Conservation (phyloP, 768 basidiomycete species). For the Suillus subluteus region DNA sequence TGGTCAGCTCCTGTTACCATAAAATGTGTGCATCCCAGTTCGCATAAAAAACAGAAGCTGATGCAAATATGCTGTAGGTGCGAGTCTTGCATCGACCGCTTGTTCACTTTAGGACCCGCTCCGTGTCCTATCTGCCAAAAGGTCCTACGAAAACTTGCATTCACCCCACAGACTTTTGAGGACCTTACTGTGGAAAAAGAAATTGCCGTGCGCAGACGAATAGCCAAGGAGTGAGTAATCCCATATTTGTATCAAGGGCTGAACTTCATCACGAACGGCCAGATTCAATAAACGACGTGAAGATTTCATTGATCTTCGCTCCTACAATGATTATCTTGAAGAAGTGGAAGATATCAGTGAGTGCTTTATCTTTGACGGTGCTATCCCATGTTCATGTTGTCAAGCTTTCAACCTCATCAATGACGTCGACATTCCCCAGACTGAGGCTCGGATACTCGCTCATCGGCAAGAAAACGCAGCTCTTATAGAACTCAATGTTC, state of each 20-base stretch:
- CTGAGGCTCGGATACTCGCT: conserved; percentile 80
- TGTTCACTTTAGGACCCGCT: conserved; percentile 95
- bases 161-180: conserved; percentile 93
- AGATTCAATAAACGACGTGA: conserved; percentile 95
- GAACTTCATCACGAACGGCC: conserved; percentile 2
- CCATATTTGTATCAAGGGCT: background rate
- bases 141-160: conserved; percentile 89
- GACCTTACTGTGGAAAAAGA: conserved; percentile 94
- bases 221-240: conserved; percentile 79
- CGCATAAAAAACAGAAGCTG: conserved; percentile 12
- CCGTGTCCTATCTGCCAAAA: conserved; percentile 94
- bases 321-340: conserved; percentile 96
- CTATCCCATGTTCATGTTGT: conserved; percentile 2
- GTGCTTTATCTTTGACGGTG: conserved; percentile 22
- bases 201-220: conserved; percentile 83
- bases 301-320: conserved; percentile 79
- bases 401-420: conserved; percentile 95
- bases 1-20: conserved; percentile 97
- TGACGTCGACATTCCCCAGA: conserved; percentile 77
- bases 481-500: conserved; percentile 81
- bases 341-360: conserved; percentile 90
- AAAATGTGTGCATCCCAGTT: conserved; percentile 72
- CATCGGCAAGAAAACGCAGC: conserved; percentile 83
- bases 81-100: conserved; percentile 95
- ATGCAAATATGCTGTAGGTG: conserved; percentile 65